These are phyloP conservation scores for Nidularia pulvinata DNA, from an alignment of 768 basidiomycete species.

Conservation along the genomic window DNA sequence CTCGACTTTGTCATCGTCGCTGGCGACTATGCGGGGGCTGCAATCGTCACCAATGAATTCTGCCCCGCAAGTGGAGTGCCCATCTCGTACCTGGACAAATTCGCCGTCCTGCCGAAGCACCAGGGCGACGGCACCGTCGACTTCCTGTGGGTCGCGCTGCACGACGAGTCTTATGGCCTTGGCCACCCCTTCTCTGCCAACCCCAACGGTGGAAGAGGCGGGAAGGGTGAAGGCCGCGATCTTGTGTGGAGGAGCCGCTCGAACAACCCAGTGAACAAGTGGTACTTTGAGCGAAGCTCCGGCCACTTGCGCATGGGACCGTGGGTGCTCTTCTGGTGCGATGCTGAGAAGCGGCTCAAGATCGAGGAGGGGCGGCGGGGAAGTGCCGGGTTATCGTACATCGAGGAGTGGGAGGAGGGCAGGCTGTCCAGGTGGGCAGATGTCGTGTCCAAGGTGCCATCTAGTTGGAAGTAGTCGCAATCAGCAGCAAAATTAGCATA, in stretches of 20 bases:
- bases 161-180: constrained; percentile 97
- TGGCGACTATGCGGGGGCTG: constrained; percentile 95
- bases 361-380: constrained; percentile 66
- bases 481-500: neutral
- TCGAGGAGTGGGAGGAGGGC: constrained; percentile 78
- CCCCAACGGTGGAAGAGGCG: constrained; percentile 91
- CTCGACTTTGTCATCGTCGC: constrained; percentile 94
- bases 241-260: constrained; percentile 94
- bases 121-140: constrained; percentile 99
- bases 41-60: constrained; percentile 80
- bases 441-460: constrained; percentile 70
- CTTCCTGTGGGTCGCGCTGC: constrained; percentile 98
- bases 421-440: constrained; percentile 70
- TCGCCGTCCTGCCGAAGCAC: constrained; percentile 91
- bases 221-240: constrained; percentile 88
- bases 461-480: constrained; percentile 62
- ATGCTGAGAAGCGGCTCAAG: constrained; percentile 86
- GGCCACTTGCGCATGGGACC: constrained; percentile 85
- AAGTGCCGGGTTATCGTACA: constrained; percentile 64
- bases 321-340: constrained; percentile 99
- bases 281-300: constrained; percentile 97
- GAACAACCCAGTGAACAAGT: constrained; percentile 97
- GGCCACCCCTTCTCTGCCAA: constrained; percentile 94
- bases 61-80: constrained; percentile 35
- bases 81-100: constrained; percentile 97